phyloP scores from a whole-genome alignment of 228 moss, liverwort and hornwort species.

The Sphagnum fallax region DNA sequence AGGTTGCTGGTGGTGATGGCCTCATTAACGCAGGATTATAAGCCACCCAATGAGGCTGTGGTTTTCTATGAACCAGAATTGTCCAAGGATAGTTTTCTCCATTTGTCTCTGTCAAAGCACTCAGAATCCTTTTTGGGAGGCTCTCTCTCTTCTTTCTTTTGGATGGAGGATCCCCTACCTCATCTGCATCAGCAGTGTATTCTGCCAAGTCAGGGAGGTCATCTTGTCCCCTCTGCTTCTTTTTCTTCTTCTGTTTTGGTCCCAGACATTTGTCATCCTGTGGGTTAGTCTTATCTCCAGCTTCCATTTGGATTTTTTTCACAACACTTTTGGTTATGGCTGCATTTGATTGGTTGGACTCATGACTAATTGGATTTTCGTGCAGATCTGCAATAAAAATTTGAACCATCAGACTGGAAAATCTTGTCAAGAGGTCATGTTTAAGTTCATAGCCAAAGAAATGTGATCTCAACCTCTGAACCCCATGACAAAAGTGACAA shows the following conservation, averaged over 20 bases:
- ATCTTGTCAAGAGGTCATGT: too few relatives aligned
- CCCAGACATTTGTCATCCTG: background rate
- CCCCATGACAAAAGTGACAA: background rate
- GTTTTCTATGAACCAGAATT: conserved; percentile 67
- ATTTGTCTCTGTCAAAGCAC: conserved; percentile 9
- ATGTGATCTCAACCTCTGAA: background rate
- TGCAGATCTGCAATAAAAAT: too few relatives aligned
- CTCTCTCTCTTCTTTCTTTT: conserved; percentile 3
- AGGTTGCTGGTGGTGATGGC: conserved; percentile 26
- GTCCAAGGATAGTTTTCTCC: conserved; percentile 59
- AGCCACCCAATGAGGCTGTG: conserved; percentile 53
- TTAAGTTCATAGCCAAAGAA: too few relatives aligned
- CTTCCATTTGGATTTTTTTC: conserved; percentile 1
- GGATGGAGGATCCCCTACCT: conserved; percentile 15
- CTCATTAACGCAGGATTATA: conserved; percentile 80
- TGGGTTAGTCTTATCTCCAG: conserved; percentile 1
- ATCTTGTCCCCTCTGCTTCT: background rate
- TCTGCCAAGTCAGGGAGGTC: background rate
- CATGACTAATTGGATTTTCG: too few relatives aligned
- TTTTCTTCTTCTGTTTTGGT: background rate
- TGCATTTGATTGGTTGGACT: background rate
- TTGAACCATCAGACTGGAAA: too few relatives aligned
- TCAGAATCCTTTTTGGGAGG: background rate
- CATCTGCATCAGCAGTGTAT: conserved; percentile 5
- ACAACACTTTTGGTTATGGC: background rate